phyloP scores from a whole-genome alignment of 768 basidiomycete genomes.

The Amanita inopinata region DNA sequence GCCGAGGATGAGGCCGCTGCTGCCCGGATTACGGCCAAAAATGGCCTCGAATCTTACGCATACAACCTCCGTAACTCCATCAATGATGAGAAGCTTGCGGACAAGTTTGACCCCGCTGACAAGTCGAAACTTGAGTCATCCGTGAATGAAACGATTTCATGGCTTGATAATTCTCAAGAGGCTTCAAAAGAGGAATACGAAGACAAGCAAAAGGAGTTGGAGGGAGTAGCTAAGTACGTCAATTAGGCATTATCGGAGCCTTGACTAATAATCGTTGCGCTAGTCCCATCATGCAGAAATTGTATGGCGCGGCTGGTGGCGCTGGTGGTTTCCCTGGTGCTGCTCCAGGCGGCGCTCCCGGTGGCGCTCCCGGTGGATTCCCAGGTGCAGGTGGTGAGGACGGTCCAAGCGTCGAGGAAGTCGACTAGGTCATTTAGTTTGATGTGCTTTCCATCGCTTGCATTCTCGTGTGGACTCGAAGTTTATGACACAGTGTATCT shows the following conservation, averaged over 20 bases:
- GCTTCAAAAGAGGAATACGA: conserved; percentile 93
- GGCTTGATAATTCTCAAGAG: conserved; percentile 84
- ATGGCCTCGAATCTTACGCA: conserved; percentile 86
- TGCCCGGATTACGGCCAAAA: conserved; percentile 79
- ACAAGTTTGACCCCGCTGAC: conserved; percentile 82
- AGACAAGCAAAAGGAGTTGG: conserved; percentile 87
- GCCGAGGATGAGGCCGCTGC: conserved; percentile 85
- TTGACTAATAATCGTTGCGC: conserved; percentile 9
- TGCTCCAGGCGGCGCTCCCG: conserved; percentile 42
- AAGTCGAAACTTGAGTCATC: conserved; percentile 75
- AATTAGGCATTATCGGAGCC: not conserved
- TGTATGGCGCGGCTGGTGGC: conserved; percentile 66
- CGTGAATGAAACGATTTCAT: conserved; percentile 75
- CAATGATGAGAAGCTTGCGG: conserved; percentile 73
- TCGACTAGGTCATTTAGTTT: conserved; percentile 38
- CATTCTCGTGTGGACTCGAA: conserved; percentile 7
- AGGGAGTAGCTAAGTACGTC: conserved; percentile 59
- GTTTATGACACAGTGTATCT: conserved; percentile 5
- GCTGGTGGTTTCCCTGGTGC: conserved; percentile 41
- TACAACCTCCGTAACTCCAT: conserved; percentile 94
- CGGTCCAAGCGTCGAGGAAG: conserved; percentile 88
- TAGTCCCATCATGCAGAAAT: conserved; percentile 54
- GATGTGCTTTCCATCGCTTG: not conserved
- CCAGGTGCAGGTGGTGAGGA: conserved; percentile 63
- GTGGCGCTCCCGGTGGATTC: conserved; percentile 61